A percentile compares a stretch with the other conserved stretches of the same genome.
phyloP scores from a whole-genome alignment of 2,329 filamentous ascomycete species.

The Exophiala viscosa region DNA sequence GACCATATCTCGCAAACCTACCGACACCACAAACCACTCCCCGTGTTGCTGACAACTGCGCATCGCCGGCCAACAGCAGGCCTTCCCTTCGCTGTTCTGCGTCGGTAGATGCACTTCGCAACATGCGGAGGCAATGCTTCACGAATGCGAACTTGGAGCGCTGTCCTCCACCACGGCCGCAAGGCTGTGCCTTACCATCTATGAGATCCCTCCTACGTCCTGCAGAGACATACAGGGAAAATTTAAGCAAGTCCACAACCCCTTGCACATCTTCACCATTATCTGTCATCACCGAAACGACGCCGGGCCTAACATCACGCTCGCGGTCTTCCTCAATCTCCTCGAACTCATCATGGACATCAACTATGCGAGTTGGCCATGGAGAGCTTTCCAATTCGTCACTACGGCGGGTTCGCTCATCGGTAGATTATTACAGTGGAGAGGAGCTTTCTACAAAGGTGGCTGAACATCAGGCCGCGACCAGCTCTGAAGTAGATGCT shows the following conservation, averaged over 20 bases:
- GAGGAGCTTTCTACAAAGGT: constrained; percentile 2
- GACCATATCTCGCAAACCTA: constrained; percentile 53
- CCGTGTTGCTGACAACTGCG: constrained; percentile 34
- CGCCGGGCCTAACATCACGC: constrained; percentile 49
- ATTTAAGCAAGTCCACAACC: constrained; percentile 13
- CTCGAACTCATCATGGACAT: constrained; percentile 37
- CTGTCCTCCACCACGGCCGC: constrained; percentile 37
- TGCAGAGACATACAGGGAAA: constrained; percentile 21
- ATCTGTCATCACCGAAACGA: constrained; percentile 60
- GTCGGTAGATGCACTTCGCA: constrained; percentile 57
- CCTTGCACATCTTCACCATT: constrained; percentile 51
- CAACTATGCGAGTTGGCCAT: constrained; percentile 2
- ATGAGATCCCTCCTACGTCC: constrained; percentile 19
- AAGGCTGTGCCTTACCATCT: constrained; percentile 10
- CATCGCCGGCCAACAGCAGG: constrained; percentile 46
- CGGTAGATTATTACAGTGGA: constrained; percentile 16
- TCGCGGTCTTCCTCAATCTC: constrained; percentile 52
- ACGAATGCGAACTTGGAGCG: constrained; percentile 56
- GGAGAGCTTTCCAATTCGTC: constrained; percentile 10
- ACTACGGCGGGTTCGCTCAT: constrained; percentile 5
- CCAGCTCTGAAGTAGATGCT: constrained; percentile 17
- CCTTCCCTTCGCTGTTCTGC: constrained; percentile 56
- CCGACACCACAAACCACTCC: constrained; percentile 63
- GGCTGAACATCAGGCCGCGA: background rate
- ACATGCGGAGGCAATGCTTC: constrained; percentile 52